Conservation (phyloP, 139 green algal species). For the Raphidocelis subcapitata region DNA sequence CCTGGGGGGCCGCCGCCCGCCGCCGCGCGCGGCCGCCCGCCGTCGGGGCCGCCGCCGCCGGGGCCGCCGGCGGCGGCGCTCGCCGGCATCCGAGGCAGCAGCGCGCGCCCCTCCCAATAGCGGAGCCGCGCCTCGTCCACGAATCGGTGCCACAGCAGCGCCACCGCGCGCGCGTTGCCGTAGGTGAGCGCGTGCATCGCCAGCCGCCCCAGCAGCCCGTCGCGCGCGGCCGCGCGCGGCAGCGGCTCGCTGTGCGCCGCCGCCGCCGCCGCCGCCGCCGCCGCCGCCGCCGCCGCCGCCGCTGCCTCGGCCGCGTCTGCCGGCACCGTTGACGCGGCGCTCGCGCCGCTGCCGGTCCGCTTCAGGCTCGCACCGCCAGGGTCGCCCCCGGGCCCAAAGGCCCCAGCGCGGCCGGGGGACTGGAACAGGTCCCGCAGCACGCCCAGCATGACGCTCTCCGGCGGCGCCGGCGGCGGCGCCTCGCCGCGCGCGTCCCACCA, state of each 20-base stretch:
- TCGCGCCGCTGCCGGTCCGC: too few species aligned
- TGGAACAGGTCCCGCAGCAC: conserved; percentile 61
- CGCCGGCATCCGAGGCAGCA: conserved; percentile 61
- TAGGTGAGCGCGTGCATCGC: conserved; percentile 67
- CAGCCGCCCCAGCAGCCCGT: conserved; percentile 56
- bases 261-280: conserved; percentile 1
- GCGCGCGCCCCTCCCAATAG: conserved; percentile 57
- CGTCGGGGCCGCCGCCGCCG: not conserved
- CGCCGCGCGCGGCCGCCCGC: not conserved
- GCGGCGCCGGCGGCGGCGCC: conserved; percentile 32
- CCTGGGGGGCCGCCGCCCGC: conserved; percentile 5
- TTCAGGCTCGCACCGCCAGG: too few species aligned
- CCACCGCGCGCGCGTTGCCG: conserved; percentile 65
- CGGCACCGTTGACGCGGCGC: not conserved
- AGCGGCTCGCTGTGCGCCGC: conserved; percentile 2
- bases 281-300: not conserved
- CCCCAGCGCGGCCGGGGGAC: not conserved
- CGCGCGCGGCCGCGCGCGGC: conserved; percentile 25
- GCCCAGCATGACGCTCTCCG: conserved; percentile 46
- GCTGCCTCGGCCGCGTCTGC: conserved; percentile 12
- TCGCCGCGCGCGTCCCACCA: conserved; percentile 58
- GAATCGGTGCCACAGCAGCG: conserved; percentile 68
- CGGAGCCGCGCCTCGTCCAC: conserved; percentile 53
- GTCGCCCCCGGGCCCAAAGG: too few species aligned
- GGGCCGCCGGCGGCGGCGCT: not conserved